Base-by-base conservation (phyloP, 1,284 basidiomycete genomes). In the Sutorius eximius region DNA sequence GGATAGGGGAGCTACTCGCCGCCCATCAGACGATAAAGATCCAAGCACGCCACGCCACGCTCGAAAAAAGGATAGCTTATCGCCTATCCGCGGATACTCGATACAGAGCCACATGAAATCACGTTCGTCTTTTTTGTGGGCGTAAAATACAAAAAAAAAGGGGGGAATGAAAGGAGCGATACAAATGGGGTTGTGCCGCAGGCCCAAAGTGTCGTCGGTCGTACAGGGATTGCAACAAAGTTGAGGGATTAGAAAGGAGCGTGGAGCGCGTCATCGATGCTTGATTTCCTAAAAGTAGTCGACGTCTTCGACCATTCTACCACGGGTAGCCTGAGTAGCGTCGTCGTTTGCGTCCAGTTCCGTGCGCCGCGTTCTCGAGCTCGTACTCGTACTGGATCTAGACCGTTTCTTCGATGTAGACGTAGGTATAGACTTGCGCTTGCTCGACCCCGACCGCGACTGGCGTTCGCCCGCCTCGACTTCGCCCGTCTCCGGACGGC, bases 241-340 rank as follows among this genome's bases (percentile, higher is more conserved):
- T 27, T 27, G 24, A 20, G 33, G 9, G 34, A 30, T 18, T 11
- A 22, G 11, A 40, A 40, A 22, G 44, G 44, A 40, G 37, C 32
- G n/a, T 48, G 20, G 43, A 40, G 18, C 24, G 18, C 24, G 24
- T 27, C 24, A 27, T 27, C 5, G 24, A 27, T 27, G 3, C 24
- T 27, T 33, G 36, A 24, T 20, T 33, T 57, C 38, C 24, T 42
- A 67, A 51, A 67, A 70, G 42, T 65, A 68, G 54, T 67, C 65
- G 37, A 64, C 50, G 43, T 58, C 66, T 50, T 67, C 61, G 34
- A 68, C 40, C 56, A 68, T 55, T 0, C 38, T 30, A 10, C 49
- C 22, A n/a, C 22, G 9, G 37, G 18, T 16, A 22, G 43, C 11
- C 15, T 44, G 42, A 46, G 24, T 44, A 30, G 11, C 27, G 40